A percentile compares a stretch with the other conserved stretches of the same genome.
Evolutionary conservation across 2,329 filamentous ascomycete genomes (phyloP).

Genomic region (Pseudodiploospora longispora): DNA sequence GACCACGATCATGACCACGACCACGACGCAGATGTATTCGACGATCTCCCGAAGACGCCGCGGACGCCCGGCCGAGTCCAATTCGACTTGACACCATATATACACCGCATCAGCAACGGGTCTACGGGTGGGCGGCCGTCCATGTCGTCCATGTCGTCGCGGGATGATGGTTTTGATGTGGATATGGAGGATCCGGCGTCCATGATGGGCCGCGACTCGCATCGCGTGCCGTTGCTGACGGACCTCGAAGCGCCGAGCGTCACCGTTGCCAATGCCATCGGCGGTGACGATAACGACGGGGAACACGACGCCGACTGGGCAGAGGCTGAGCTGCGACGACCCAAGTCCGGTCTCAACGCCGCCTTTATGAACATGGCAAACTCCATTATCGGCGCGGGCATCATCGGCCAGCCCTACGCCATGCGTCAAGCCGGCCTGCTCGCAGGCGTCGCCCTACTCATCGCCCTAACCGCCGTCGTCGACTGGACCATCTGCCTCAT

Average conservation of each 20-base stretch:
- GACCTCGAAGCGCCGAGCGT: conserved; percentile 75
- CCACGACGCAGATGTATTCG: conserved; percentile 13
- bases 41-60: conserved; percentile 15
- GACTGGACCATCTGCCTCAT: conserved; percentile 98
- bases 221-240: conserved; percentile 68
- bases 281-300: conserved; percentile 33
- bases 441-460: conserved; percentile 69
- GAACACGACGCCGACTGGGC: conserved; percentile 34
- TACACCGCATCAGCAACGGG: conserved; percentile 25
- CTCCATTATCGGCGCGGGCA: conserved; percentile 79
- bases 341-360: conserved; percentile 75
- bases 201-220: conserved; percentile 39
- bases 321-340: conserved; percentile 51
- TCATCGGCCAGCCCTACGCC: conserved; percentile 88
- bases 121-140: conserved; percentile 3
- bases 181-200: conserved; percentile 35
- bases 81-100: conserved; percentile 53
- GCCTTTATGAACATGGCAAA: conserved; percentile 99
- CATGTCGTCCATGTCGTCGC: conserved; percentile 14
- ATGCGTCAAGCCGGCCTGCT: conserved; percentile 83
- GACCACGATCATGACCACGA: conserved; percentile 18
- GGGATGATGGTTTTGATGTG: conserved; percentile 34
- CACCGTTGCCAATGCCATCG: conserved; percentile 52
- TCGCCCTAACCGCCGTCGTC: conserved; percentile 72
- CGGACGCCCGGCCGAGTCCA: conserved; percentile 62